These are phyloP conservation scores for Oryza punctata DNA, from an alignment of 176 grass and related monocot species.

Conservation along the genomic window DNA sequence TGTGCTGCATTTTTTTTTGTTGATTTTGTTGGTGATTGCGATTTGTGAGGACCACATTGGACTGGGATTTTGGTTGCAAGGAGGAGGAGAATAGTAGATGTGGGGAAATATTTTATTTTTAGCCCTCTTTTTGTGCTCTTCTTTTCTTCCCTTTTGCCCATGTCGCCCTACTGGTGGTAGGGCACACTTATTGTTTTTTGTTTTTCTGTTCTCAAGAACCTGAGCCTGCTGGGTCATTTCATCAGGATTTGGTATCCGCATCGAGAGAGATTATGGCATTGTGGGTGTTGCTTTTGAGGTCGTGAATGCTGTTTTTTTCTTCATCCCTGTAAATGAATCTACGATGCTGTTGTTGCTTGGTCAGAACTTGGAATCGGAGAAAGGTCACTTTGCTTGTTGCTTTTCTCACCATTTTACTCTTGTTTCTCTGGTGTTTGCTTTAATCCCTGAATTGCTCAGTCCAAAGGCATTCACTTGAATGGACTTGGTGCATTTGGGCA, in stretches of 20 bases:
- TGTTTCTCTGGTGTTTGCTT: constrained; percentile 30
- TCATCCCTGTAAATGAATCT: background rate
- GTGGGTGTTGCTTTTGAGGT: constrained; percentile 36
- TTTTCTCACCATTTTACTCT: constrained; percentile 30
- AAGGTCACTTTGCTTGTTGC: constrained; percentile 24
- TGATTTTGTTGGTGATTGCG: background rate
- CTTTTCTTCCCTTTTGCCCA: constrained; percentile 18
- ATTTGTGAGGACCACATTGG: constrained; percentile 9
- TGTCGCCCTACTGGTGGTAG: background rate
- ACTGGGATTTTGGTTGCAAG: background rate
- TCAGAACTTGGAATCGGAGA: constrained; percentile 40
- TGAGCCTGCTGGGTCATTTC: background rate
- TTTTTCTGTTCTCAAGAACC: background rate
- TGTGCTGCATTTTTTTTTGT: constrained; percentile 10
- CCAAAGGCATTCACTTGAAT: background rate
- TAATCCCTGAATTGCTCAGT: constrained; percentile 5
- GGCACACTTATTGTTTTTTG: background rate
- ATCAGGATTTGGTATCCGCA: constrained; percentile 25
- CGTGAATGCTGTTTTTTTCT: background rate
- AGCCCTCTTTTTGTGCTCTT: background rate
- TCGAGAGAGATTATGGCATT: constrained; percentile 13
- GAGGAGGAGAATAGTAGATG: background rate
- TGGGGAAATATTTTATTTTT: background rate
- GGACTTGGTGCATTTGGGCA: constrained; percentile 1
- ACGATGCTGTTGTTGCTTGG: background rate